Base-by-base conservation (phyloP, 2,329 filamentous ascomycete species). In the Emmonsia crescens region DNA sequence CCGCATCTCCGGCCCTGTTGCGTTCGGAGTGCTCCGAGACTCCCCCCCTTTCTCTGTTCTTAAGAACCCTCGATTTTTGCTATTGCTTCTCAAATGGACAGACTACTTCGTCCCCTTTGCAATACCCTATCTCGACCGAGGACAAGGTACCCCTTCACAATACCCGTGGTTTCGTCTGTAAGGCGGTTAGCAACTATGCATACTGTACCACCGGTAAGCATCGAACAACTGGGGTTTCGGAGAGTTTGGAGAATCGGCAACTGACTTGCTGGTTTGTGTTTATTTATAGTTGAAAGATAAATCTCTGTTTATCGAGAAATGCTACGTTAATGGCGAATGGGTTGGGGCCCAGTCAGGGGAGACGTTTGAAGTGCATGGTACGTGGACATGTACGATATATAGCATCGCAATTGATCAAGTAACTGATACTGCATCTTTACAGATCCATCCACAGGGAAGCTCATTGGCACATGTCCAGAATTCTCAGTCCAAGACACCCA, bases 251-350 rank as follows among this genome's bases (percentile, higher is more conserved):
- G 10, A 21, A 42, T 5, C 8, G 10, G 5, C n/a, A 24, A 36
- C 59, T 68, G 31, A 68, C 51, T n/a, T 51, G 51, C 62, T 61
- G 63, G 55, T 48, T 58, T 38, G 5, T n/a, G 31, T 36, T 42
- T 6, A 46, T 58, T 44, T 29, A 0, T 48, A 91, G 87, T 84
- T 93, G 70, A 89, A 86, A 71, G 89, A 93, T 68, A 83, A 84
- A 42, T 89, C 88, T 29, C 83, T 99, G 63, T 84, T 97, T 70
- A 96, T 95, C 79, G 85, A 87, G 68, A 84, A 92, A 72, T 78
- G 85, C 70, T 96, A 93, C 72, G 86, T 97, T 71, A 93, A 99
- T 73, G 94, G 94, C 70, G 83, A 96, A 82, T 99, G 92, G 89
- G 84, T 95, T 64, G 82, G 83, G 68, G 89, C 93, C 68, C 84